Conservation (phyloP, 139 green algal species). For the Pseudopediastrum boryanum region DNA sequence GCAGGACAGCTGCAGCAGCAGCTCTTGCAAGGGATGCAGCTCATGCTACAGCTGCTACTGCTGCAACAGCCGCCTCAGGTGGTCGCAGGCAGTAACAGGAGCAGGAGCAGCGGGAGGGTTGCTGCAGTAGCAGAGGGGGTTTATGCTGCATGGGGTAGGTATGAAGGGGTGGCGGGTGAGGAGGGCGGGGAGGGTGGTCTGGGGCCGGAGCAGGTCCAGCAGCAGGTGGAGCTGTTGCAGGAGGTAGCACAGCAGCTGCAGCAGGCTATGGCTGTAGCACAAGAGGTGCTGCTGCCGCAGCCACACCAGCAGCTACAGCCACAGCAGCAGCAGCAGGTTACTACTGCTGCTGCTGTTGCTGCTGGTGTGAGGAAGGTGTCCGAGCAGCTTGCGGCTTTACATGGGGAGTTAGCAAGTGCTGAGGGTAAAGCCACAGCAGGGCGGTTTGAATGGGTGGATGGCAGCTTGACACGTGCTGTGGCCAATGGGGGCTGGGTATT, state of each 20-base stretch:
- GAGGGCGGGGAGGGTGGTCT: background rate
- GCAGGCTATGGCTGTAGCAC: background rate
- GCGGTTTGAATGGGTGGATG: slow-evolving; percentile 98
- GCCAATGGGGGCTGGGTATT: slow-evolving; percentile 92
- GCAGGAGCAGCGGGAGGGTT: slow-evolving; percentile 22
- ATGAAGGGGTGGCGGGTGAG: slow-evolving; percentile 18
- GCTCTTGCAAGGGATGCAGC: slow-evolving; percentile 35
- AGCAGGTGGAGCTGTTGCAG: background rate
- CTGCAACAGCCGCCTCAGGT: background rate
- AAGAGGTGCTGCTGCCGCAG: background rate
- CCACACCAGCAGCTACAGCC: background rate
- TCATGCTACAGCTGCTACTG: slow-evolving; percentile 45
- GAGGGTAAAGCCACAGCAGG: slow-evolving; percentile 55
- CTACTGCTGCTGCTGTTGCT: slow-evolving; percentile 18
- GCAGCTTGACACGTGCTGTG: slow-evolving; percentile 83
- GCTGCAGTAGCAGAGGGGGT: slow-evolving; percentile 22
- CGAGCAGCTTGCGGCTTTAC: slow-evolving; percentile 22
- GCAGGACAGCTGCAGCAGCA: slow-evolving; percentile 37
- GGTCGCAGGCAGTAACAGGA: slow-evolving; percentile 28
- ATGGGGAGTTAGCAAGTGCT: background rate
- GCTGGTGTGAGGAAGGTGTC: slow-evolving; percentile 40
- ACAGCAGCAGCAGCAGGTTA: slow-evolving; percentile 33
- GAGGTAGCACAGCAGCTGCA: background rate
- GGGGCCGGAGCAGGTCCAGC: slow-evolving; percentile 18
- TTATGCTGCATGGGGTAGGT: no score